These are phyloP conservation scores for Termitomyces bulborhizus DNA, from an alignment of 768 basidiomycete genomes.

Conservation along the genomic window DNA sequence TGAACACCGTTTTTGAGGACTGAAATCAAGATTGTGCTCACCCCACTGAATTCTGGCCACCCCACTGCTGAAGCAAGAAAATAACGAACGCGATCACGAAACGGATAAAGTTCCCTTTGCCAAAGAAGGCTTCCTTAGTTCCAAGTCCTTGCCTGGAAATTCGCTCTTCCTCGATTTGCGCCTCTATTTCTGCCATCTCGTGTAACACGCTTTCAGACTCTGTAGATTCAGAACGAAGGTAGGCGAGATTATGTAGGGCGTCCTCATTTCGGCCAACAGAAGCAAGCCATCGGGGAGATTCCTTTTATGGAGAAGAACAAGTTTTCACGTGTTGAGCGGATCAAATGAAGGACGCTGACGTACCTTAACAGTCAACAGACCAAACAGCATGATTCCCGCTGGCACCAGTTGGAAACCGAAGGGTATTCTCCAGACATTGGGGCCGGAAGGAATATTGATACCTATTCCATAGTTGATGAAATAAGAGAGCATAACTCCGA, in stretches of 20 bases:
- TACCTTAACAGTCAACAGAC: conserved; percentile 61
- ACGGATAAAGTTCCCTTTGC: conserved; percentile 75
- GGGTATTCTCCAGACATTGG: conserved; percentile 62
- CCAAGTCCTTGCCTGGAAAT: conserved; percentile 61
- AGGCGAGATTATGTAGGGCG: conserved; percentile 56
- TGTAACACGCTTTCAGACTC: conserved; percentile 41
- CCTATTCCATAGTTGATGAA: conserved; percentile 69
- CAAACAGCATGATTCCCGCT: conserved; percentile 55
- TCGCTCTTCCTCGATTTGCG: conserved; percentile 70
- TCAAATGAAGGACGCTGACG: not conserved
- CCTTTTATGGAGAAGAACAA: conserved; percentile 25
- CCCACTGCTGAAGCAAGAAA: conserved; percentile 79
- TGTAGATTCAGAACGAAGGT: conserved; percentile 42
- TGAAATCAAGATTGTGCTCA: conserved; percentile 16
- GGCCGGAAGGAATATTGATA: conserved; percentile 39
- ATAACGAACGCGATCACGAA: conserved; percentile 83
- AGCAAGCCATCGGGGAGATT: conserved; percentile 75
- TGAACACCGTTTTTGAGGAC: not conserved
- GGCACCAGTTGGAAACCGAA: conserved; percentile 72
- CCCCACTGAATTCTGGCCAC: conserved; percentile 77
- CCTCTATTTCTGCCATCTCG: conserved; percentile 78
- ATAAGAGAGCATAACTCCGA: conserved; percentile 82
- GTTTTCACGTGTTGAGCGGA: not conserved
- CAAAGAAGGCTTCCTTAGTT: conserved; percentile 65
- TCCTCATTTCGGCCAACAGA: conserved; percentile 51